Base-by-base conservation (phyloP, 78 protist genomes). In the Planoprotostelium fungivorum region DNA sequence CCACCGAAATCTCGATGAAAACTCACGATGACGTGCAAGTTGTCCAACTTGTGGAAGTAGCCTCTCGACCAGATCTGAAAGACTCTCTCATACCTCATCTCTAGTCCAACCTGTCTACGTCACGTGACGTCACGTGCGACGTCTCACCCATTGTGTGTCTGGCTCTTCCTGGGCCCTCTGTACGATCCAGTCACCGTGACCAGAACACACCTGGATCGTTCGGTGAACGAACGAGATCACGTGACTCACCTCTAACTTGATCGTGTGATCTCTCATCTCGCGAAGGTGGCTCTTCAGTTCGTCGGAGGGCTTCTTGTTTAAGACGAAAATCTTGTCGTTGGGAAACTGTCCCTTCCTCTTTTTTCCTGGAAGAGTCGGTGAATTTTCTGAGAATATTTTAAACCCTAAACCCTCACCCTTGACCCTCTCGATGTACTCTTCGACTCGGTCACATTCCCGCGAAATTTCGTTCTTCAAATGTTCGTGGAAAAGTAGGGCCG, bases 101-200 rank as follows among this genome's bases (percentile, higher is more conserved):
- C 96, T 28, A 94, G 73, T 5, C 73, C 73, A 51, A 51, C 73
- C 73, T 51, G 73, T 5, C 16, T 51, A 16, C 73, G 16, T 51
- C 73, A 51, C 31, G 16, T 25, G 5, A 16, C 5, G 16, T 25
- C 73, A 51, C 31, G 16, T 5, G 5, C 73, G 73, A 5, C 5
- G 5, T 51, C 94, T 88, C 0, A 92, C 63, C 96, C 96, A 94
- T 34, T 91, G 92, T 0, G 94, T 73, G 35, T 91, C 93, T 35
- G 88, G 37, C 39, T 91, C 96, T 34, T 84, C 89, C 28, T 84
- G 84, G 0, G 96, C 96, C 38, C 92, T 85, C 86, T 92, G 88
- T 0, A 90, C 86, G 10, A 94, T 86, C 96, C 96, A 94, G 88
- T 94, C 95, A 51, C 96, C 96, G 29, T 89, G 95, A 83, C 96